Percentiles rank a stretch among this genome's conserved stretches.
phyloP scores from a whole-genome alignment of 306 rosid genomes.

The Lotus japonicus region DNA sequence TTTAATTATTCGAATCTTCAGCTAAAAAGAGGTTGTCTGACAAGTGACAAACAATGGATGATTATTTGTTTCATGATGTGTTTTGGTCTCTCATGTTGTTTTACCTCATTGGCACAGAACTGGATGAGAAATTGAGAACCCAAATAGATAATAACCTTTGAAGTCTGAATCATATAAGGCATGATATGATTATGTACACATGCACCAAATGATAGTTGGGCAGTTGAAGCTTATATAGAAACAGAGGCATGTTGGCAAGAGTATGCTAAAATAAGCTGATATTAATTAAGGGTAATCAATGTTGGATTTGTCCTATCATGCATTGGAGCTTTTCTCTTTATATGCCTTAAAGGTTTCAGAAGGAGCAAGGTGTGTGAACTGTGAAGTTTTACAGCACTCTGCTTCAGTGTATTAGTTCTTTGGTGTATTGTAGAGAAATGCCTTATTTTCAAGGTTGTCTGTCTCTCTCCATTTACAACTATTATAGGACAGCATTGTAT shows the following conservation, averaged over 20 bases:
- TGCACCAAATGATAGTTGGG: not conserved
- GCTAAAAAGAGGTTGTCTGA: not conserved
- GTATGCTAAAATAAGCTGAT: slow-evolving; percentile 10
- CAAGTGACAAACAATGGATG: not conserved
- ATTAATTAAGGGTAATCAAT: not conserved
- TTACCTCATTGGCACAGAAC: not conserved
- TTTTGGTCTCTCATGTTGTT: not conserved
- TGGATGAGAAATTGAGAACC: not conserved
- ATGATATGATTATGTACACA: not conserved
- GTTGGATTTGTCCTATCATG: slow-evolving; percentile 1
- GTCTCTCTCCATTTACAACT: not conserved
- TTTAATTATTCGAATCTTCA: not conserved
- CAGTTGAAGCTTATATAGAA: not conserved
- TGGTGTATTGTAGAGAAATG: not conserved
- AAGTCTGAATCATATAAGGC: not conserved
- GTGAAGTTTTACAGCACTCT: not conserved
- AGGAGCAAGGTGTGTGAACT: not conserved
- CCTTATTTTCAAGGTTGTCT: not conserved
- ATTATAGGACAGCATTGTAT: not conserved
- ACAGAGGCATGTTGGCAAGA: not conserved
- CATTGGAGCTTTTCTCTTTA: not conserved
- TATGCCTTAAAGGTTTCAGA: not conserved
- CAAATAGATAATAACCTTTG: not conserved
- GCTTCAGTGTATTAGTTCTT: not conserved
- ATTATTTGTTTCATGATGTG: slow-evolving; percentile 4